Conservation (phyloP, 805 yeast genomes). For the Kluyveromyces dobzhanskii region DNA sequence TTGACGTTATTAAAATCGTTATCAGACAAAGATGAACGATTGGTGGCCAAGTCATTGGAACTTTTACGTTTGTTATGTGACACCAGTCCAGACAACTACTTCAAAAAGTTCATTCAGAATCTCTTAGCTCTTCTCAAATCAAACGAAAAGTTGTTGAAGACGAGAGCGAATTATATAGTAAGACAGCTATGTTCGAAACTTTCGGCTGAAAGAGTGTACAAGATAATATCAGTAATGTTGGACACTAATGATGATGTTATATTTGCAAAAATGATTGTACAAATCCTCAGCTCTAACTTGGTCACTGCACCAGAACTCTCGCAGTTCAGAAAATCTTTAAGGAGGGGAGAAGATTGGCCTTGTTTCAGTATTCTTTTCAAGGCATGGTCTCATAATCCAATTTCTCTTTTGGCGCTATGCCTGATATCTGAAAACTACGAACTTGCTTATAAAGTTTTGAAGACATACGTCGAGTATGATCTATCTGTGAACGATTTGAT, state of each 20-base stretch:
- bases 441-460: slow-evolving; percentile 73
- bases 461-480: slow-evolving; percentile 75
- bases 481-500: slow-evolving; percentile 62
- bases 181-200: slow-evolving; percentile 75
- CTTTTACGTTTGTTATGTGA: slow-evolving; percentile 24
- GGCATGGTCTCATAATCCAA: slow-evolving; percentile 88
- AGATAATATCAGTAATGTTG: slow-evolving; percentile 69
- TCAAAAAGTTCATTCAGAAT: slow-evolving; percentile 65
- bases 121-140: slow-evolving; percentile 60
- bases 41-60: slow-evolving; percentile 25
- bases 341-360: slow-evolving; percentile 59
- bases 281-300: slow-evolving; percentile 76
- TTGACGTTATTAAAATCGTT: slow-evolving; percentile 69
- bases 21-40: slow-evolving; percentile 38
- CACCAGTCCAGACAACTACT: slow-evolving; percentile 55
- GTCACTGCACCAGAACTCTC: slow-evolving; percentile 79
- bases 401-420: slow-evolving; percentile 80
- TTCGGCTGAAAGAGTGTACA: slow-evolving; percentile 75
- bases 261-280: slow-evolving; percentile 75
- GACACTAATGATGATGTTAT: slow-evolving; percentile 50
- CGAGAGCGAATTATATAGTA: slow-evolving; percentile 74
- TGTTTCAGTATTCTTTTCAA: slow-evolving; percentile 71
- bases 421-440: slow-evolving; percentile 82
- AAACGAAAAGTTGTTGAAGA: slow-evolving; percentile 58
- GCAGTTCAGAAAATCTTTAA: slow-evolving; percentile 57